Percentiles rank a stretch among this genome's conserved stretches.
Evolutionary conservation across 169 alveolate genomes (phyloP).

Genomic region (Eimeria zaria): DNA sequence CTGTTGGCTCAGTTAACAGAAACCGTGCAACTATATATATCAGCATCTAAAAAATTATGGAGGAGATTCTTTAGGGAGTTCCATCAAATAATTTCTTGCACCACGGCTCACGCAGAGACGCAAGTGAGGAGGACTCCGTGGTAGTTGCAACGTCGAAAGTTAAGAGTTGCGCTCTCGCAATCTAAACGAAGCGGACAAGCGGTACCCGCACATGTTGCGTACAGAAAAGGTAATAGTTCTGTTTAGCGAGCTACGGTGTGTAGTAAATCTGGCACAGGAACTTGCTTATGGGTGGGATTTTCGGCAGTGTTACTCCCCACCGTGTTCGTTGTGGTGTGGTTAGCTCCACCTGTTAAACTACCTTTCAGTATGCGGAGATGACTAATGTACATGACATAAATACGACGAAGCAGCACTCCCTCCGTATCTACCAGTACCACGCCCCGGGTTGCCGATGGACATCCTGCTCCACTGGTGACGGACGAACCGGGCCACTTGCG

Average conservation of each 20-base stretch:
- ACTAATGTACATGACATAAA: too few relatives aligned
- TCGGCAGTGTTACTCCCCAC: neutral
- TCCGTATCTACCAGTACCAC: too few relatives aligned
- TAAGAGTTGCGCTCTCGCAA: too few relatives aligned
- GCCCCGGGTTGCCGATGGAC: too few relatives aligned
- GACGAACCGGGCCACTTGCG: too few relatives aligned
- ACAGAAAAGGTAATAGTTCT: neutral
- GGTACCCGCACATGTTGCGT: neutral
- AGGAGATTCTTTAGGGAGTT: neutral
- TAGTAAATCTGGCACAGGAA: neutral
- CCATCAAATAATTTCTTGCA: neutral
- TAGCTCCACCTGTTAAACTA: too few relatives aligned
- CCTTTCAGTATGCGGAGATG: too few relatives aligned
- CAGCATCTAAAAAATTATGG: neutral
- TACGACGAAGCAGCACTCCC: too few relatives aligned
- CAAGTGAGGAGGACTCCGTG: neutral
- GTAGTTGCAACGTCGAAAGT: neutral
- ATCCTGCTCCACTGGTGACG: too few relatives aligned
- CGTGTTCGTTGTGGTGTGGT: neutral
- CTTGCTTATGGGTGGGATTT: neutral
- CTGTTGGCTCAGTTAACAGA: neutral
- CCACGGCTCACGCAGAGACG: constrained; percentile 11
- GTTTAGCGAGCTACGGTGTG: neutral
- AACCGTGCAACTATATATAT: neutral
- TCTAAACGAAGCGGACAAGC: neutral